Evolutionary conservation across 805 yeast species (phyloP).

Genomic region (Starmerella lactis-condensi): DNA sequence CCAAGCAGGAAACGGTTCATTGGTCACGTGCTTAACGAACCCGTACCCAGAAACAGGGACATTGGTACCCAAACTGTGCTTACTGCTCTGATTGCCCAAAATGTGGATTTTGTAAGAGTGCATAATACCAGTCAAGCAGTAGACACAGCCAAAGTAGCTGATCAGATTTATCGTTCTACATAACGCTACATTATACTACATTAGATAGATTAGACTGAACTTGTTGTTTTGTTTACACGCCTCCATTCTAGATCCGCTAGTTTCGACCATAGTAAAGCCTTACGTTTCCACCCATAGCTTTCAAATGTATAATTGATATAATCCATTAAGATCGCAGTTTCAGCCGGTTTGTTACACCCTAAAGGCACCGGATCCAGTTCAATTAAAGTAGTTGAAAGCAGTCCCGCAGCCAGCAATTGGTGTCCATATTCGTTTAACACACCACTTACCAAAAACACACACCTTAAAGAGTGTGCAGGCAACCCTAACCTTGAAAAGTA

Average conservation of each 20-base stretch:
- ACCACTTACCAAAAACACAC: conserved; percentile 51
- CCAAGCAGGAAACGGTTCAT: conserved; percentile 79
- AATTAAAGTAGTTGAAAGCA: conserved; percentile 29
- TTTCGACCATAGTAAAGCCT: conserved; percentile 55
- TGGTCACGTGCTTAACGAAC: conserved; percentile 49
- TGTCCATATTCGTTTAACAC: conserved; percentile 30
- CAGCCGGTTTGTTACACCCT: conserved; percentile 19
- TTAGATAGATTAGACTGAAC: neutral
- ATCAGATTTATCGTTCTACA: conserved; percentile 38
- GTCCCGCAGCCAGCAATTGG: conserved; percentile 29
- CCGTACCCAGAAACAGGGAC: conserved; percentile 41
- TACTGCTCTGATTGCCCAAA: conserved; percentile 52
- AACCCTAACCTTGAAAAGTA: conserved; percentile 53
- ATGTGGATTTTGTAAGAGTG: conserved; percentile 67
- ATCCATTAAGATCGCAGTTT: conserved; percentile 35
- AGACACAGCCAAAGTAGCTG: conserved; percentile 44
- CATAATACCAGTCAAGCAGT: conserved; percentile 55
- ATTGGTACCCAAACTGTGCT: conserved; percentile 62
- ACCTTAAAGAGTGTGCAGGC: conserved; percentile 51
- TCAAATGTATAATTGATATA: conserved; percentile 36
- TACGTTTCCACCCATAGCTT: conserved; percentile 33
- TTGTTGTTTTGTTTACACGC: neutral
- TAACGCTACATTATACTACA: neutral
- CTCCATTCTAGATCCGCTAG: conserved; percentile 11
- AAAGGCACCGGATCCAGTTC: conserved; percentile 21